phyloP scores from a whole-genome alignment of 2,329 filamentous ascomycete genomes.

The Escovopsis sp. region DNA sequence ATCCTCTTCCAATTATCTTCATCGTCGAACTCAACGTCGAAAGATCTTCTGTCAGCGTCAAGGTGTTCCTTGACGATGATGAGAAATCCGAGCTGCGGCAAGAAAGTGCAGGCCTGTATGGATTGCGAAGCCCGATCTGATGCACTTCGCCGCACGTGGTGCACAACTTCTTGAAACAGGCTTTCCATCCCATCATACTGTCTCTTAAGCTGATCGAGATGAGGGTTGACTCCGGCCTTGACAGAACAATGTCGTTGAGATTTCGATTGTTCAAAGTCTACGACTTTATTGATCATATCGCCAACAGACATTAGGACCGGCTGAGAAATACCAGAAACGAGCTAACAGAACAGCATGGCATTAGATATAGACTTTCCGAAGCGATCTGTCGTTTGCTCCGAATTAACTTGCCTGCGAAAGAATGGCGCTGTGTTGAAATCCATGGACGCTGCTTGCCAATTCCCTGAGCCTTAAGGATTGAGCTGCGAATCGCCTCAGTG shows the following conservation, averaged over 20 bases:
- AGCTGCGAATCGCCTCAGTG: conserved; percentile 56
- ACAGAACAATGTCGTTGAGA: conserved; percentile 60
- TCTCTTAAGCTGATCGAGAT: conserved; percentile 65
- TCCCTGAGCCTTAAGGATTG: conserved; percentile 57
- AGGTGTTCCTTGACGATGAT: conserved; percentile 48
- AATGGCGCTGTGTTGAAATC: conserved; percentile 8
- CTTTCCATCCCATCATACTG: conserved; percentile 64
- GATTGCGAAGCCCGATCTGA: conserved; percentile 41
- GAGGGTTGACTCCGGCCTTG: conserved; percentile 51
- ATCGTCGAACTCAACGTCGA: conserved; percentile 44
- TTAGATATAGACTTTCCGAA: no score
- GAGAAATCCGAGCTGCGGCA: conserved; percentile 84
- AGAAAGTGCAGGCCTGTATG: conserved; percentile 67
- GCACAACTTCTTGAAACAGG: conserved; percentile 54
- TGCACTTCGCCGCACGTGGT: conserved; percentile 46
- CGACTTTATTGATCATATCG: conserved; percentile 53
- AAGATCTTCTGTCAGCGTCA: conserved; percentile 42
- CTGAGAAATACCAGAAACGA: conserved; percentile 40
- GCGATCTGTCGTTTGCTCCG: not conserved
- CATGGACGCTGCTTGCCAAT: conserved; percentile 24
- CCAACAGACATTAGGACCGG: conserved; percentile 50
- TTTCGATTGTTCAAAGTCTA: conserved; percentile 69
- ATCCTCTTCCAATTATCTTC: conserved; percentile 52
- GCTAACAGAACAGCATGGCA: not conserved
- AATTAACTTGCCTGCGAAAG: conserved; percentile 30